Evolutionary conservation across 169 alveolate species (phyloP).

Genomic region (Eimeria praecox): DNA sequence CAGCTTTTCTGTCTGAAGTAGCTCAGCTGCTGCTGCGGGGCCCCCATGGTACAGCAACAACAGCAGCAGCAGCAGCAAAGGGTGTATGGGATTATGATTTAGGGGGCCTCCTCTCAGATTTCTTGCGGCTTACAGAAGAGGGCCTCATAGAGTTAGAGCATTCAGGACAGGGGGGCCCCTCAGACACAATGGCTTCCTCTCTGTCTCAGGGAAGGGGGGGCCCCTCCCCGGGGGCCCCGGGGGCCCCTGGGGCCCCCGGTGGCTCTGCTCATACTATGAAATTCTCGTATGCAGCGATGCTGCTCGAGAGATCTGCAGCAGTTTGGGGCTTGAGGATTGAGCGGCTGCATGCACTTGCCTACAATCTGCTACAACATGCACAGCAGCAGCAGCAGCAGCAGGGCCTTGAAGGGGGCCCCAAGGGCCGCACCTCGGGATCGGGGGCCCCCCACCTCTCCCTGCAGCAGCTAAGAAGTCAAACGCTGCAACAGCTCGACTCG

Average conservation of each 20-base stretch:
- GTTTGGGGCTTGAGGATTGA: slow-evolving; percentile 67
- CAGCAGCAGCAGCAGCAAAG: slow-evolving; percentile 66
- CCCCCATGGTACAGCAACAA: slow-evolving; percentile 52
- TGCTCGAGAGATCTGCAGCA: slow-evolving; percentile 47
- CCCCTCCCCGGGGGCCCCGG: not conserved
- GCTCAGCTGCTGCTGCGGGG: slow-evolving; percentile 54
- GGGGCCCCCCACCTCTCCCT: slow-evolving; percentile 32
- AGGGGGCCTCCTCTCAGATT: slow-evolving; percentile 43
- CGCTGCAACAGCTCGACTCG: slow-evolving; percentile 27
- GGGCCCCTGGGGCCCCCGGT: slow-evolving; percentile 46
- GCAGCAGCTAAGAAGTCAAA: slow-evolving; percentile 25
- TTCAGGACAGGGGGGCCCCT: slow-evolving; percentile 38
- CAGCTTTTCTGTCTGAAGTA: slow-evolving; percentile 16
- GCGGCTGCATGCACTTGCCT: slow-evolving; percentile 61
- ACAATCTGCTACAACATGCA: slow-evolving; percentile 34
- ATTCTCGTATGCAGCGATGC: slow-evolving; percentile 65
- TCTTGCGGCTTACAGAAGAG: slow-evolving; percentile 59
- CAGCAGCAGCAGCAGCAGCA: not conserved
- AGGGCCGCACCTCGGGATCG: not conserved
- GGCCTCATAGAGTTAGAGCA: slow-evolving; percentile 59
- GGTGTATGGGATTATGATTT: slow-evolving; percentile 53
- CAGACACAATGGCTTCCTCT: not conserved
- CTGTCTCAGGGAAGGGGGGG: slow-evolving; percentile 7
- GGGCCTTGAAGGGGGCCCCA: not conserved
- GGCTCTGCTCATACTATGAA: slow-evolving; percentile 46